A percentile compares a stretch with the other conserved stretches of the same genome.
These are phyloP conservation scores for Arthrobotrys musiformis DNA, from an alignment of 2,329 filamentous ascomycete genomes.

Conservation along the genomic window DNA sequence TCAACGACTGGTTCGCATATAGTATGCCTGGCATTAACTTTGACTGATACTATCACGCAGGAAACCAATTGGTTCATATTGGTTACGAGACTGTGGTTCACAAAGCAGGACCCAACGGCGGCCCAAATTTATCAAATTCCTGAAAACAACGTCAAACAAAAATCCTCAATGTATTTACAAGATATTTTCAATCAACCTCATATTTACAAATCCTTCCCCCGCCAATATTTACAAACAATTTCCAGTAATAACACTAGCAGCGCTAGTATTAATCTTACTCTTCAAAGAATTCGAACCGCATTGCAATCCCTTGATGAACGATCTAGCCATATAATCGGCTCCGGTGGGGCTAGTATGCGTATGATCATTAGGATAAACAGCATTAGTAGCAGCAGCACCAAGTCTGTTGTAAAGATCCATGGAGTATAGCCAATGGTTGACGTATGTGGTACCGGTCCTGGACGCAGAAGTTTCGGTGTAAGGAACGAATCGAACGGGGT, in stretches of 20 bases:
- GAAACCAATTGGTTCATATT: too few relatives aligned
- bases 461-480: conserved; percentile 67
- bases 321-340: conserved; percentile 68
- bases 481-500: conserved; percentile 69
- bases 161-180: neutral
- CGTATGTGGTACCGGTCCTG: conserved; percentile 65
- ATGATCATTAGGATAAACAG: conserved; percentile 70
- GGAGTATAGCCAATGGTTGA: conserved; percentile 69
- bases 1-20: too few relatives aligned
- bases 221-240: conserved; percentile 41
- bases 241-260: conserved; percentile 45
- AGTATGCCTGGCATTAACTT: neutral
- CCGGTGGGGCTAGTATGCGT: conserved; percentile 71
- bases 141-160: too few relatives aligned
- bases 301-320: conserved; percentile 70
- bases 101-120: too few relatives aligned
- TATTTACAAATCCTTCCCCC: neutral
- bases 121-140: too few relatives aligned
- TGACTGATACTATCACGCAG: too few relatives aligned
- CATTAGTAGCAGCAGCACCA: conserved; percentile 67
- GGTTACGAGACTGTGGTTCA: too few relatives aligned
- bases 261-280: conserved; percentile 44
- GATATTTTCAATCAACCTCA: neutral
- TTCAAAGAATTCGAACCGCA: conserved; percentile 66
- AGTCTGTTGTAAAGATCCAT: conserved; percentile 66